A percentile compares a stretch with the other conserved stretches of the same genome.
phyloP scores from a whole-genome alignment of 805 yeast species.

The Candida alai region DNA sequence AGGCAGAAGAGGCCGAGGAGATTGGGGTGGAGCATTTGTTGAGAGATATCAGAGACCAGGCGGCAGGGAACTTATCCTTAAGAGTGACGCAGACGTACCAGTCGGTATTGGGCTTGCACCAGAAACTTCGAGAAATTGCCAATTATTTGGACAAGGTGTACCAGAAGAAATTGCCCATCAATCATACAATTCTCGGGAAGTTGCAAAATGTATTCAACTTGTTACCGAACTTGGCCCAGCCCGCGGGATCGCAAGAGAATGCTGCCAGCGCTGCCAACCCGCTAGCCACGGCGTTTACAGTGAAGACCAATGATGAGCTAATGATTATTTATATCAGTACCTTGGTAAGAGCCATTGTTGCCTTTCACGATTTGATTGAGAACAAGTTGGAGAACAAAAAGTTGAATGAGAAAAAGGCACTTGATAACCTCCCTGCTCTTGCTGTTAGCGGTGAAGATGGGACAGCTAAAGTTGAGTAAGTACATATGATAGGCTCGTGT shows the following conservation, averaged over 20 bases:
- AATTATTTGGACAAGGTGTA: constrained; percentile 73
- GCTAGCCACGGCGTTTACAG: constrained; percentile 76
- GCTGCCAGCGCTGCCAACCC: constrained; percentile 41
- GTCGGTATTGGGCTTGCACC: constrained; percentile 81
- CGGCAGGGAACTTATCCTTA: constrained; percentile 87
- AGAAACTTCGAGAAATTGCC: constrained; percentile 73
- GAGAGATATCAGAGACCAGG: constrained; percentile 93
- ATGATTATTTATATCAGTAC: constrained; percentile 91
- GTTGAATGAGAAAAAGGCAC: constrained; percentile 25
- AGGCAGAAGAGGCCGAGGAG: constrained; percentile 99
- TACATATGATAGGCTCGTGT: neutral
- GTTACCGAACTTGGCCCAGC: constrained; percentile 66
- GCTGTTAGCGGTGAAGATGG: constrained; percentile 1
- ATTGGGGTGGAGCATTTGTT: constrained; percentile 96
- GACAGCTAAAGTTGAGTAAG: constrained; percentile 1
- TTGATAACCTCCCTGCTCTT: constrained; percentile 7
- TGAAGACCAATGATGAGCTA: constrained; percentile 92
- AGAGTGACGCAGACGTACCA: constrained; percentile 85
- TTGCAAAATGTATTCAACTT: constrained; percentile 92
- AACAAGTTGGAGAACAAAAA: constrained; percentile 85
- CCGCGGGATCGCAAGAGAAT: constrained; percentile 13
- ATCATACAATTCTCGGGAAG: constrained; percentile 86
- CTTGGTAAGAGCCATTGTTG: constrained; percentile 88
- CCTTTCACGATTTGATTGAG: constrained; percentile 94
- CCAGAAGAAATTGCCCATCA: constrained; percentile 71